Evolutionary conservation across 2,329 filamentous ascomycete genomes (phyloP).

Genomic region (Lachnellula occidentalis): DNA sequence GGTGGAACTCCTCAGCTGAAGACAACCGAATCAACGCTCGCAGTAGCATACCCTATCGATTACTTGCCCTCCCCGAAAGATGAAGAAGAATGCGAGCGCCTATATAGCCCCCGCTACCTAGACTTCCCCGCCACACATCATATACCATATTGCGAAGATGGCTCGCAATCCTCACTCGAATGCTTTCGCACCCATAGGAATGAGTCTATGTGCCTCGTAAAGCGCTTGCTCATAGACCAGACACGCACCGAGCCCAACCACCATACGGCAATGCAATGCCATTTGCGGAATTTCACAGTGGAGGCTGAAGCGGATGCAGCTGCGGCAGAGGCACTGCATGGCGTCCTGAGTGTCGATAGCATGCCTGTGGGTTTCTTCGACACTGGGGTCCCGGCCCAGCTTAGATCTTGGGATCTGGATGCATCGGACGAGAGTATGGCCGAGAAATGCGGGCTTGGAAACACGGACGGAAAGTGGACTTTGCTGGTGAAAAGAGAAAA

Average conservation of each 20-base stretch:
- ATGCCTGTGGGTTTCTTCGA: slow-evolving; percentile 21
- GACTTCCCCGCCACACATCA: slow-evolving; percentile 9
- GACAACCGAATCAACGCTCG: neutral
- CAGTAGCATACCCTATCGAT: slow-evolving; percentile 4
- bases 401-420: slow-evolving; percentile 16
- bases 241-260: slow-evolving; percentile 1
- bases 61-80: slow-evolving; percentile 1
- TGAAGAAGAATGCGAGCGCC: slow-evolving; percentile 4
- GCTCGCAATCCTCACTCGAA: slow-evolving; percentile 6
- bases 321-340: slow-evolving; percentile 9
- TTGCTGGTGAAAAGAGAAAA: slow-evolving; percentile 26
- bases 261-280: slow-evolving; percentile 13
- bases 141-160: slow-evolving; percentile 8
- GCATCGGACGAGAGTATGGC: neutral
- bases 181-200: slow-evolving; percentile 11
- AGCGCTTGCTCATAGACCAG: slow-evolving; percentile 10
- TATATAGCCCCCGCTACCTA: slow-evolving; percentile 10
- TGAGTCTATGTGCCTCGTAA: slow-evolving; percentile 16
- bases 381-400: slow-evolving; percentile 21
- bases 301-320: neutral
- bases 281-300: slow-evolving; percentile 12
- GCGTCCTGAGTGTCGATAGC: slow-evolving; percentile 14
- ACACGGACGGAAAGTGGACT: slow-evolving; percentile 18
- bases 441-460: slow-evolving; percentile 1
- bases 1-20: too few relatives aligned